phyloP scores from a whole-genome alignment of 768 basidiomycete genomes.

The Antrodiella citrinella region DNA sequence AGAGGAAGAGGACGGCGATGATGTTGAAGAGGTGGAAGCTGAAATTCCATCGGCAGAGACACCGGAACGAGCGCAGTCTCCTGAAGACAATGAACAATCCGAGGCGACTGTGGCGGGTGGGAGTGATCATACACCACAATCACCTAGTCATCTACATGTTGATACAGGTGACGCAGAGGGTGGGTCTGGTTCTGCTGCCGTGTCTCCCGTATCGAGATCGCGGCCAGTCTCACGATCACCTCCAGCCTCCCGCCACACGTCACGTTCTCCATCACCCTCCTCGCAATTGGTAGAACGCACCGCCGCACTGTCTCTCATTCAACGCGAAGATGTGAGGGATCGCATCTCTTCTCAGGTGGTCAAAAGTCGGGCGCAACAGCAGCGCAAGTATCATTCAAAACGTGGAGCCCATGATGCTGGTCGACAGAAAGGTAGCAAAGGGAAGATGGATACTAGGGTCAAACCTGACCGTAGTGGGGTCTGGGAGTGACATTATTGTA shows the following conservation, averaged over 20 bases:
- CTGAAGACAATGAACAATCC: conserved; percentile 2
- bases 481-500: conserved; percentile 38
- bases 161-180: too few relatives aligned
- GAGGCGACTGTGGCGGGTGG: conserved; percentile 11
- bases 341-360: conserved; percentile 57
- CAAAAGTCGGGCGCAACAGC: conserved; percentile 50
- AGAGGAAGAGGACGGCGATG: conserved; percentile 25
- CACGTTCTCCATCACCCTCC: conserved; percentile 28
- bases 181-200: too few relatives aligned
- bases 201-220: conserved; percentile 10
- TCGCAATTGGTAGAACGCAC: conserved; percentile 37
- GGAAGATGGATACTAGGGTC: conserved; percentile 67
- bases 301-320: conserved; percentile 29
- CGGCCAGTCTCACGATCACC: conserved; percentile 14
- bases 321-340: conserved; percentile 41
- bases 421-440: conserved; percentile 74
- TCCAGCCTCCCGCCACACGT: conserved; percentile 12
- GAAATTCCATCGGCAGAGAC: too few relatives aligned
- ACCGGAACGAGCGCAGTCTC: too few relatives aligned
- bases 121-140: too few relatives aligned
- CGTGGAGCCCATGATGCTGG: conserved; percentile 53
- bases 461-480: conserved; percentile 50
- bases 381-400: conserved; percentile 75
- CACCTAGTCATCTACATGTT: too few relatives aligned
- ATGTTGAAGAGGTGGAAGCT: conserved; percentile 17